These are phyloP conservation scores for Penicillium sp. DNA, from an alignment of 2,329 filamentous ascomycete species.

Conservation along the genomic window DNA sequence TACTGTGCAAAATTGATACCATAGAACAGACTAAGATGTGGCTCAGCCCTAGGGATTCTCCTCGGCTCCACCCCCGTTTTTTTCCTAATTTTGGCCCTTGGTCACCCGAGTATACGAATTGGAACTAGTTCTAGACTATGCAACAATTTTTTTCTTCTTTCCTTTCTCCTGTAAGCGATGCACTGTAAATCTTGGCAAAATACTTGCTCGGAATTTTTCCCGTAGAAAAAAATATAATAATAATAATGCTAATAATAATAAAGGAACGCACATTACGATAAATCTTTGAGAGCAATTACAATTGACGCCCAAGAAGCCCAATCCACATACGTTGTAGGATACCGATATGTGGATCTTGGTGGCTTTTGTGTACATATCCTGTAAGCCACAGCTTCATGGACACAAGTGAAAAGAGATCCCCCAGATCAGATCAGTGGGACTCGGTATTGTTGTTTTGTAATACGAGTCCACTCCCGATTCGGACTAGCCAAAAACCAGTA, in stretches of 20 bases:
- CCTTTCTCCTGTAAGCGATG: background rate
- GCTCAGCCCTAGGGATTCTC: slow-evolving; percentile 22
- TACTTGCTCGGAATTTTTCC: background rate
- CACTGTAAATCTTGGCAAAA: slow-evolving; percentile 1
- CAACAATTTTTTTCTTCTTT: background rate
- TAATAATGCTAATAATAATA: background rate
- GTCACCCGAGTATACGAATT: slow-evolving; percentile 14
- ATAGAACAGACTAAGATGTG: slow-evolving; percentile 18
- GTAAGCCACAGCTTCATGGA: slow-evolving; percentile 14
- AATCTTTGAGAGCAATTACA: slow-evolving; percentile 3
- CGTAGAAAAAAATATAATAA: background rate
- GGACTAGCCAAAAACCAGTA: slow-evolving; percentile 6
- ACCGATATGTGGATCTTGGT: slow-evolving; percentile 3
- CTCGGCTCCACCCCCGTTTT: slow-evolving; percentile 14
- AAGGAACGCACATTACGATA: background rate
- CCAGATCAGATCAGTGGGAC: slow-evolving; percentile 22
- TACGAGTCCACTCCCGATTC: slow-evolving; percentile 3
- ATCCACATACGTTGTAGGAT: slow-evolving; percentile 2
- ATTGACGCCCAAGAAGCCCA: slow-evolving; percentile 6
- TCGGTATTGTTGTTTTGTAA: slow-evolving; percentile 2
- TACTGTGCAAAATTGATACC: background rate
- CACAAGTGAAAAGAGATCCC: slow-evolving; percentile 3
- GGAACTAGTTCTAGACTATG: slow-evolving; percentile 10
- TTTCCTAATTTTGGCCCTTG: slow-evolving; percentile 12
- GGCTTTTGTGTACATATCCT: slow-evolving; percentile 5